phyloP scores from a whole-genome alignment of 345 rosid genomes.

The Laguncularia racemosa region DNA sequence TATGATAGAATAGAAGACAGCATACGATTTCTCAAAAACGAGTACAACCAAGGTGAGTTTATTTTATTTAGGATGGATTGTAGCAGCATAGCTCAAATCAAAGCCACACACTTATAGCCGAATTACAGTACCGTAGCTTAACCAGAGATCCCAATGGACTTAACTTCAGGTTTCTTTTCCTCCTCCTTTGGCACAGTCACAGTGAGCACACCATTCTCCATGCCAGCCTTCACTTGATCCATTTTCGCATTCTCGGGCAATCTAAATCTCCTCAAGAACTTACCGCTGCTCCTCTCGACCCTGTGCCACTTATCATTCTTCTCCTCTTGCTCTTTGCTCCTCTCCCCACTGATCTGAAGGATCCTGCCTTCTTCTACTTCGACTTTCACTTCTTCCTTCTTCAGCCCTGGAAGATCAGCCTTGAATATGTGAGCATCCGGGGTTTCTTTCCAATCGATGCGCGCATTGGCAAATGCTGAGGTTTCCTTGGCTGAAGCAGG shows the following conservation, averaged over 20 bases:
- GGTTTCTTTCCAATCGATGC: constrained; percentile 39
- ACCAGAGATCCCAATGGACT: constrained; percentile 43
- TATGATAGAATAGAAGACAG: too few relatives aligned
- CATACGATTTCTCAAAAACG: too few relatives aligned
- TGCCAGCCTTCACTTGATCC: constrained; percentile 37
- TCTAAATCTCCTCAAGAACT: constrained; percentile 40
- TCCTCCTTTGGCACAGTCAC: constrained; percentile 31
- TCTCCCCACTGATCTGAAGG: constrained; percentile 28
- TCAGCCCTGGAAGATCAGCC: constrained; percentile 36
- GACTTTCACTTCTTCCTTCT: constrained; percentile 38
- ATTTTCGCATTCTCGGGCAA: constrained; percentile 28
- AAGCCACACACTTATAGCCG: too few relatives aligned
- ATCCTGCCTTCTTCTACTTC: constrained; percentile 34
- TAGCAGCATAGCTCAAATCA: too few relatives aligned
- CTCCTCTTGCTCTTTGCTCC: constrained; percentile 26
- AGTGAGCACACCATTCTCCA: constrained; percentile 51
- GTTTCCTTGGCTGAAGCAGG: constrained; percentile 8
- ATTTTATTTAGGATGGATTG: too few relatives aligned
- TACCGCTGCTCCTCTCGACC: constrained; percentile 27
- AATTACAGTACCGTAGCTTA: neutral
- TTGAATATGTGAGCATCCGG: constrained; percentile 29
- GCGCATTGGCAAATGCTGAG: constrained; percentile 11
- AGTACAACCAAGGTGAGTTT: too few relatives aligned
- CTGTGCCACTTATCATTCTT: constrained; percentile 37
- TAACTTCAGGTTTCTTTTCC: constrained; percentile 28